phyloP scores from a whole-genome alignment of 805 yeast species.

The Zygoascus tannicola region DNA sequence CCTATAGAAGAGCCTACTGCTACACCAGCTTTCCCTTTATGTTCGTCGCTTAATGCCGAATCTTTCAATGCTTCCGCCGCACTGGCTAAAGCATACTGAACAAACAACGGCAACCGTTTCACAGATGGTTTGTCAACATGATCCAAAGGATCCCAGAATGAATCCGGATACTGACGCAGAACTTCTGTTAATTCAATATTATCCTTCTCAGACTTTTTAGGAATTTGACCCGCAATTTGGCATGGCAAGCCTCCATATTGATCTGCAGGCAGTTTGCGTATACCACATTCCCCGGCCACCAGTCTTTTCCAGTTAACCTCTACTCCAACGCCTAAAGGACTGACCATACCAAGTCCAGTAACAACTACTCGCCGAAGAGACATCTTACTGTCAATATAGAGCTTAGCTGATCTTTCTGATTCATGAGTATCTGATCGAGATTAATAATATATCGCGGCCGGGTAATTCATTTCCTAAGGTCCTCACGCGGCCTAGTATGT shows the following conservation, averaged over 20 bases:
- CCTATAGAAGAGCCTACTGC: slow-evolving; percentile 94
- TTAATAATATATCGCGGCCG: too few species aligned
- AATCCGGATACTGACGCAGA: neutral
- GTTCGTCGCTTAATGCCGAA: slow-evolving; percentile 16
- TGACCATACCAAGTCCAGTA: slow-evolving; percentile 81
- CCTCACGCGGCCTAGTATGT: too few species aligned
- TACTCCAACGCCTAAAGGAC: slow-evolving; percentile 66
- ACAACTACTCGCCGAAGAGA: slow-evolving; percentile 60
- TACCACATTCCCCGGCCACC: slow-evolving; percentile 28
- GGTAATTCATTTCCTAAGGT: too few species aligned
- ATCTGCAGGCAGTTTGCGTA: slow-evolving; percentile 34
- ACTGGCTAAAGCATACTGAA: slow-evolving; percentile 73
- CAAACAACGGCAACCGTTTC: slow-evolving; percentile 58
- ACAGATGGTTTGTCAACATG: slow-evolving; percentile 42
- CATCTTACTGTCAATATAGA: too few species aligned
- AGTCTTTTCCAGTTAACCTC: slow-evolving; percentile 28
- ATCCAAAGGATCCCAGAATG: slow-evolving; percentile 40
- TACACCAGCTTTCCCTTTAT: slow-evolving; percentile 38
- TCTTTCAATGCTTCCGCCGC: slow-evolving; percentile 68
- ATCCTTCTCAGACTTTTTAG: slow-evolving; percentile 20
- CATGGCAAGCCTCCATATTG: slow-evolving; percentile 53
- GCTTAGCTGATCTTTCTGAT: too few species aligned
- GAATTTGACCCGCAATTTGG: slow-evolving; percentile 68
- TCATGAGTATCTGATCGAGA: too few species aligned
- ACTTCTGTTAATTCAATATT: slow-evolving; percentile 23